Percentiles rank a stretch among this genome's conserved stretches.
These are phyloP conservation scores for Tulasnella sp. DNA, from an alignment of 768 basidiomycete species.

Conservation along the genomic window DNA sequence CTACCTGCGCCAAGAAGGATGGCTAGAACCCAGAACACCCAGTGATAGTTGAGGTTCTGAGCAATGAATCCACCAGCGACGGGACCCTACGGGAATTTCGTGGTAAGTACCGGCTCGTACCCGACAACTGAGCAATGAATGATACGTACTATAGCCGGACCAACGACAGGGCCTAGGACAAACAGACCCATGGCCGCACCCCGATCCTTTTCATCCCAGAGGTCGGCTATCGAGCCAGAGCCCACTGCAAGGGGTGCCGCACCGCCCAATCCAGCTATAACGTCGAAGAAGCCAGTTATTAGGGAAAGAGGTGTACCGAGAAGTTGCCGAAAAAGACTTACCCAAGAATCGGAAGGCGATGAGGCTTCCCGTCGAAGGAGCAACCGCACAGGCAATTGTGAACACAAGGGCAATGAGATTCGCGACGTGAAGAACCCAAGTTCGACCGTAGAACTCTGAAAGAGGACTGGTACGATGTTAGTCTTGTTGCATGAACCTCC, in stretches of 20 bases:
- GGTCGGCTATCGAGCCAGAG: slow-evolving; percentile 22
- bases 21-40: slow-evolving; percentile 25
- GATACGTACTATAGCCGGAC: slow-evolving; percentile 19
- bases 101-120: too few species aligned
- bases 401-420: slow-evolving; percentile 57
- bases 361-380: slow-evolving; percentile 47
- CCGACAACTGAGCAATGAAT: neutral
- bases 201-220: slow-evolving; percentile 22
- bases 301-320: neutral
- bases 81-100: neutral
- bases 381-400: slow-evolving; percentile 60
- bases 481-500: neutral
- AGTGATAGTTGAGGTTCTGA: slow-evolving; percentile 19
- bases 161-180: slow-evolving; percentile 24
- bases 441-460: slow-evolving; percentile 67
- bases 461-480: slow-evolving; percentile 35
- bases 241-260: slow-evolving; percentile 23
- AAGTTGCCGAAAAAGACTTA: slow-evolving; percentile 32
- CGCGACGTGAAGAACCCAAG: slow-evolving; percentile 55
- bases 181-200: slow-evolving; percentile 24
- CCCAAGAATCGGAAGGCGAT: slow-evolving; percentile 63
- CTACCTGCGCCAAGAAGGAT: slow-evolving; percentile 21
- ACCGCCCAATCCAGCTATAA: slow-evolving; percentile 24
- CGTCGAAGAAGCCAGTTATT: neutral
- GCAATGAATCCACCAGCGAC: slow-evolving; percentile 23